Evolutionary conservation across 345 rosid species (phyloP).

Genomic region (Syzygium aqueum): DNA sequence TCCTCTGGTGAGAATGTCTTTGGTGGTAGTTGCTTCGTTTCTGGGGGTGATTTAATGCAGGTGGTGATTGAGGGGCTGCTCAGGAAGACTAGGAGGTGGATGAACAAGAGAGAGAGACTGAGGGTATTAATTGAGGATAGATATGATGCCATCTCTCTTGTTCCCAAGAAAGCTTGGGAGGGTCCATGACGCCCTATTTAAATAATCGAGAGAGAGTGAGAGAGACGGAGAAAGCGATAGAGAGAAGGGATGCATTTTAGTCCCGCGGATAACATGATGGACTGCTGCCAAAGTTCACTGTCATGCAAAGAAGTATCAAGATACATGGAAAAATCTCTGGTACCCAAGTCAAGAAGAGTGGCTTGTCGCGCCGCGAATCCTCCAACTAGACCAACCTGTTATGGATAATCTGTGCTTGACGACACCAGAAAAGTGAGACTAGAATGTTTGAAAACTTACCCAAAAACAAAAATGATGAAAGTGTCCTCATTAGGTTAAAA

Average conservation of each 20-base stretch:
- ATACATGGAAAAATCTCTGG: not conserved
- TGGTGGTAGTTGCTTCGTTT: not conserved
- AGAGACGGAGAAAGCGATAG: not conserved
- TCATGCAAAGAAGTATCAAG: not conserved
- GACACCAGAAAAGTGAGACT: not conserved
- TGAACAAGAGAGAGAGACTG: not conserved
- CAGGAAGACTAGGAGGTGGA: slow-evolving; percentile 6
- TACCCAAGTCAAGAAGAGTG: not conserved
- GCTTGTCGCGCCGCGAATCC: not conserved
- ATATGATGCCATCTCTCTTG: not conserved
- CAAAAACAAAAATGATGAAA: not conserved
- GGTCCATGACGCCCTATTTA: not conserved
- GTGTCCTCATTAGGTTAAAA: not conserved
- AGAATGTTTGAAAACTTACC: not conserved
- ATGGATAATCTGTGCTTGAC: not conserved
- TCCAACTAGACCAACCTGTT: not conserved
- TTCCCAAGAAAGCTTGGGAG: not conserved
- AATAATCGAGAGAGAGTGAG: not conserved
- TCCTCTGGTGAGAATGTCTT: not conserved
- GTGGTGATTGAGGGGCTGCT: not conserved
- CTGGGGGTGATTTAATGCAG: slow-evolving; percentile 2
- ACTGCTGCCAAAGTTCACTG: not conserved
- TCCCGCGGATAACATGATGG: not conserved
- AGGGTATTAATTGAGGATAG: not conserved
- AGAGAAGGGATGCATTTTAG: not conserved